Conservation (phyloP, 2,329 filamentous ascomycete genomes). For the Colletotrichum higginsianum region DNA sequence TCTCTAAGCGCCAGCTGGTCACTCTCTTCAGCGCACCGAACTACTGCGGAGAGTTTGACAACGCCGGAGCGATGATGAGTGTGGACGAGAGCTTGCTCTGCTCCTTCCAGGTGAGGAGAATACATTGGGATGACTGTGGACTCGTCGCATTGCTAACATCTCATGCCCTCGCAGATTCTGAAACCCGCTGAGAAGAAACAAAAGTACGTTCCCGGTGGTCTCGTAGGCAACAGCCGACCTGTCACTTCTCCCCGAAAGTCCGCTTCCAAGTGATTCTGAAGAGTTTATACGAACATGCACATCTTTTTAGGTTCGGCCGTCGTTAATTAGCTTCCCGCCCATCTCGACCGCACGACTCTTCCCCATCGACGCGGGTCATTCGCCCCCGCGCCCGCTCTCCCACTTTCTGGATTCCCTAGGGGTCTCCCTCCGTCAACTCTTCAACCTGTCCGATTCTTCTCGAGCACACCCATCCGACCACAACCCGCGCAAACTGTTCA, state of each 20-base stretch:
- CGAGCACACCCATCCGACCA: constrained; percentile 41
- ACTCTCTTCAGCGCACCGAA: constrained; percentile 98
- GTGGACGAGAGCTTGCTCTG: constrained; percentile 98
- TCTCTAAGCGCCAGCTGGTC: constrained; percentile 97
- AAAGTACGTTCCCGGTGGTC: constrained; percentile 93
- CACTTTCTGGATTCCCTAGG: constrained; percentile 27
- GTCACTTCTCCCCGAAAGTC: constrained; percentile 79
- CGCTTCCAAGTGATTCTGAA: constrained; percentile 76
- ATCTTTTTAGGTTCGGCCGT: constrained; percentile 94
- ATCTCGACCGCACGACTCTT: constrained; percentile 31
- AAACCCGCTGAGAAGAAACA: constrained; percentile 99
- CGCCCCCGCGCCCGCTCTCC: constrained; percentile 29
- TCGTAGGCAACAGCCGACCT: constrained; percentile 76
- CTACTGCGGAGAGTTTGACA: constrained; percentile 99
- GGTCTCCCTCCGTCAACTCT: constrained; percentile 32
- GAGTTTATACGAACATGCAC: constrained; percentile 79
- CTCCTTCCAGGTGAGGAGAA: constrained; percentile 88
- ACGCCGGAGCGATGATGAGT: constrained; percentile 99
- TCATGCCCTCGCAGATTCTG: constrained; percentile 79
- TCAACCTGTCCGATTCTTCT: constrained; percentile 42
- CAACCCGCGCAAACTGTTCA: constrained; percentile 44
- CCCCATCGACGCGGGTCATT: constrained; percentile 24
- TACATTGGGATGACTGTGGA: background rate
- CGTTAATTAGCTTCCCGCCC: constrained; percentile 74
- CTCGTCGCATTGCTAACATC: constrained; percentile 29